Evolutionary conservation across 495 filamentous ascomycete genomes (phyloP).

Genomic region (Ramalina intermedia): DNA sequence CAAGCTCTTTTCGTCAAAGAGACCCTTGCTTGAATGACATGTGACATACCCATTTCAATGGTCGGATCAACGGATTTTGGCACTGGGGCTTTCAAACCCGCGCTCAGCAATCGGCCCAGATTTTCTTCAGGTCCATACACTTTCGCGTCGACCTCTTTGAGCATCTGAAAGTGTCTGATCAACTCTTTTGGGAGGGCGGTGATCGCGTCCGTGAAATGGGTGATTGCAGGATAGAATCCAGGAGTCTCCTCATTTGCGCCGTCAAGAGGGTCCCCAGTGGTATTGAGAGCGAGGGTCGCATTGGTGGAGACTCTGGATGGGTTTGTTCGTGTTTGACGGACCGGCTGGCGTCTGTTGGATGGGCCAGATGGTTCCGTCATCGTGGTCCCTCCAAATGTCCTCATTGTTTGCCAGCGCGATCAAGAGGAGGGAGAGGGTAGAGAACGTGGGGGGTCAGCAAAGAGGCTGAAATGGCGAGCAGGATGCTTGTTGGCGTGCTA

Average conservation of each 20-base stretch:
- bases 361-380: conserved; percentile 8
- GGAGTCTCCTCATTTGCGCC: conserved; percentile 17
- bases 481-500: no score
- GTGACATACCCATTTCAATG: not conserved
- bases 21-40: no score
- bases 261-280: conserved; percentile 17
- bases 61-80: not conserved
- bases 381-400: conserved; percentile 9
- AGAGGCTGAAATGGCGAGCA: no score
- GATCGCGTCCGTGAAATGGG: conserved; percentile 86
- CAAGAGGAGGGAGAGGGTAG: not conserved
- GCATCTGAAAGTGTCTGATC: conserved; percentile 79
- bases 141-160: conserved; percentile 97
- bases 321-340: conserved; percentile 47
- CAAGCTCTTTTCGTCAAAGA: no score
- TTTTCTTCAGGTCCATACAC: conserved; percentile 41
- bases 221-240: conserved; percentile 82
- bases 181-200: conserved; percentile 88
- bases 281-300: conserved; percentile 19
- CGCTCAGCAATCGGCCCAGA: conserved; percentile 54
- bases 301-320: conserved; percentile 45
- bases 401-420: conserved; percentile 9
- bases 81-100: conserved; percentile 43
- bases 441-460: not conserved
- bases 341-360: conserved; percentile 35